Evolutionary conservation across 2,329 filamentous ascomycete genomes (phyloP).

Genomic region (Keithomyces neogunnii): DNA sequence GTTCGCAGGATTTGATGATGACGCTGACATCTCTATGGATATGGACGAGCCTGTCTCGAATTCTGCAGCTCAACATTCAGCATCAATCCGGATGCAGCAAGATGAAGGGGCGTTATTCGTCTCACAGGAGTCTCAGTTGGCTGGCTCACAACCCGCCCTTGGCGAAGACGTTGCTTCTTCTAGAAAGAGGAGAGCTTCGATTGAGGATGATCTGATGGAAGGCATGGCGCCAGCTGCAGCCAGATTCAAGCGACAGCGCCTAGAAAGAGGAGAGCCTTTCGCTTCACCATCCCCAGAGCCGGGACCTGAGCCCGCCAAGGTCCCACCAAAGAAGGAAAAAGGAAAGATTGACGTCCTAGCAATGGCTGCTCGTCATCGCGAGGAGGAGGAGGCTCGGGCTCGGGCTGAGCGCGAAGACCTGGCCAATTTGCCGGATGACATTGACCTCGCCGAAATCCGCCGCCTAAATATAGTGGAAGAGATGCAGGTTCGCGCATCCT

Average conservation of each 20-base stretch:
- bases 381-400: conserved; percentile 58
- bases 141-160: conserved; percentile 13
- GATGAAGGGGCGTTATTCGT: conserved; percentile 47
- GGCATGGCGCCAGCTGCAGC: conserved; percentile 68
- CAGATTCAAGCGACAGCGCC: conserved; percentile 68
- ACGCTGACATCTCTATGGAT: conserved; percentile 27
- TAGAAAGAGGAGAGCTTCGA: conserved; percentile 38
- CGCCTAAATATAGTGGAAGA: conserved; percentile 69
- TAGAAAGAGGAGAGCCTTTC: conserved; percentile 48
- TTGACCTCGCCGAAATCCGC: conserved; percentile 66
- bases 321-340: conserved; percentile 33
- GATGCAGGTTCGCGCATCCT: conserved; percentile 51
- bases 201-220: conserved; percentile 54
- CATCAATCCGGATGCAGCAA: conserved; percentile 8
- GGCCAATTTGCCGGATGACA: conserved; percentile 47
- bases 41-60: conserved; percentile 16
- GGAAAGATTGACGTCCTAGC: conserved; percentile 63
- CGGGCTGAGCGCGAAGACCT: conserved; percentile 45
- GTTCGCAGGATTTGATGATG: conserved; percentile 64
- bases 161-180: conserved; percentile 18
- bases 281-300: conserved; percentile 18
- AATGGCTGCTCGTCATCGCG: conserved; percentile 49
- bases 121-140: conserved; percentile 34
- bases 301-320: conserved; percentile 10
- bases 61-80: background rate